phyloP scores from a whole-genome alignment of 805 yeast genomes.

The Wickerhamomyces strasburgensis region DNA sequence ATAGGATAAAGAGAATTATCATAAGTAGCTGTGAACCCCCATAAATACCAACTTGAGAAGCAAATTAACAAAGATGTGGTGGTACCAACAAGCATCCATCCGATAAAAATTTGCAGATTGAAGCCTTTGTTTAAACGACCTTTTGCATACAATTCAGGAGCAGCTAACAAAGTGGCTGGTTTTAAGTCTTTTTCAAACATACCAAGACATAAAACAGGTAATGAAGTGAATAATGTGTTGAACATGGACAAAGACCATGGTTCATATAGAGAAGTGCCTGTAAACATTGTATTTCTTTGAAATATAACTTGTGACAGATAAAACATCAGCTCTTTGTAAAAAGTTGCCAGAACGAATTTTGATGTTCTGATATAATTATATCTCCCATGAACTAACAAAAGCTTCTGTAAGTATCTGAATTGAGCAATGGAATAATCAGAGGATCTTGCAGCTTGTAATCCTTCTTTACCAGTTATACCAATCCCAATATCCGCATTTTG shows the following conservation, averaged over 20 bases:
- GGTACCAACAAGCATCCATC: conserved; percentile 78
- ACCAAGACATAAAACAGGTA: conserved; percentile 91
- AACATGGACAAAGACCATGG: conserved; percentile 97
- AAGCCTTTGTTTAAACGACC: conserved; percentile 76
- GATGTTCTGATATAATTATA: conserved; percentile 91
- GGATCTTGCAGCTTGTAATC: conserved; percentile 92
- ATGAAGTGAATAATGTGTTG: conserved; percentile 89
- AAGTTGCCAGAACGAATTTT: conserved; percentile 88
- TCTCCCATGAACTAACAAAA: conserved; percentile 89
- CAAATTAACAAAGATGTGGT: conserved; percentile 66
- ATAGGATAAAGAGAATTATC: conserved; percentile 81
- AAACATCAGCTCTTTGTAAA: conserved; percentile 88
- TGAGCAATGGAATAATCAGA: conserved; percentile 96
- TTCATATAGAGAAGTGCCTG: conserved; percentile 91
- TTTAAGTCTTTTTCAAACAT: conserved; percentile 88
- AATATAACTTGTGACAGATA: conserved; percentile 84
- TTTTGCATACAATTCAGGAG: conserved; percentile 80
- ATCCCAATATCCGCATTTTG: conserved; percentile 97
- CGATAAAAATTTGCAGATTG: conserved; percentile 60
- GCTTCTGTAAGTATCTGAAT: conserved; percentile 75
- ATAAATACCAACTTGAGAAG: conserved; percentile 59
- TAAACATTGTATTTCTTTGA: conserved; percentile 81
- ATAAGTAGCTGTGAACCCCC: conserved; percentile 61
- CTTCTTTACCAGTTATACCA: conserved; percentile 97
- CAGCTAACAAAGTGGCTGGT: conserved; percentile 83